Evolutionary conservation across 768 basidiomycete genomes (phyloP), one percentile per base, ranked within the genome.

Genomic region (Collybiopsis confluens): DNA sequence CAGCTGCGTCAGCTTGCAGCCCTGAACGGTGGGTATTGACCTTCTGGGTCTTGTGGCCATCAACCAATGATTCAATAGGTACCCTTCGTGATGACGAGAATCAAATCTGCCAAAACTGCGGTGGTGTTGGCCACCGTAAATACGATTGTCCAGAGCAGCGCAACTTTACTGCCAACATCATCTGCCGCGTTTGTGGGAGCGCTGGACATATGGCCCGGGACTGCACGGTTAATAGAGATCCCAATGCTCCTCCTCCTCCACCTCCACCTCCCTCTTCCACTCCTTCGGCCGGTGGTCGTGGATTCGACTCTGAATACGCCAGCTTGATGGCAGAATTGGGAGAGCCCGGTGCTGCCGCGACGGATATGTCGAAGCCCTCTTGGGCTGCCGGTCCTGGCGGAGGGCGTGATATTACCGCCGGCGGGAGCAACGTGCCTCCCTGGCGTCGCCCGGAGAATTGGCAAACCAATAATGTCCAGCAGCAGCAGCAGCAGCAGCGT

Each of bases 61-160:
- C 20, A 47, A 26, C 26, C 5, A 6, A 11, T 15, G 3, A 8
- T 13, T 23, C 7, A 21, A 10, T 33, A 48, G 47, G 47, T 73
- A 99, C 97, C 42, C 86, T 99, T 53, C 94, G 97, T 62, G 97
- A 99, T 65, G 97, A 99, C 68, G 97, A 99, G 75, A 98, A 98
- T 66, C 97, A 99, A 72, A 86, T 98, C 57, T 99, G 97, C 74
- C 95, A 98, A 74, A 96, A 96, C 65, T 95, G 91, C 68, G 92
- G 90, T 65, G 87, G 87, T 50, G 82, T 93, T 59, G 94, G 94
- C 55, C 95, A 98, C 67, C 88, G 96, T 72, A 95, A 98, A 83
- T 98, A 93, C 75, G 97, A 98, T 71, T 99, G 97, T 69, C 94
- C 95, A 16, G 92, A 98, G 73, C 92, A 97, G 71, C 86, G 90